These are phyloP conservation scores for Pichia sp. DNA, from an alignment of 1,139 yeast species.

Conservation along the genomic window DNA sequence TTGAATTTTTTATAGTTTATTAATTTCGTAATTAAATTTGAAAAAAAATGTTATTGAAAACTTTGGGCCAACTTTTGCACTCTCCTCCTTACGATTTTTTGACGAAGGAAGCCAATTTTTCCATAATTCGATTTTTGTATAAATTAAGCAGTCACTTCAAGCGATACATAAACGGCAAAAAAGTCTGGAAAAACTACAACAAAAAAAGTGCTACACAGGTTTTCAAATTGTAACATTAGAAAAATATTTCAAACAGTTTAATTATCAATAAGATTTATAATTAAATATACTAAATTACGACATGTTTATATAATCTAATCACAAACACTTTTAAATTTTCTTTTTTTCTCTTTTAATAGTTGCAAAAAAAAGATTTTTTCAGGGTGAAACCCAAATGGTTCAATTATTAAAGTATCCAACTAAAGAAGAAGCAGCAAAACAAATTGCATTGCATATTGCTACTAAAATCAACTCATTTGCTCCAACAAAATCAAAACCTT, in stretches of 20 bases:
- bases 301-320: background rate
- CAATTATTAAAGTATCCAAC: slow-evolving; percentile 8
- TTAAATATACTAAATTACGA: background rate
- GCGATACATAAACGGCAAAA: background rate
- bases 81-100: no score
- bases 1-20: background rate
- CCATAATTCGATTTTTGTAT: no score
- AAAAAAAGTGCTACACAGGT: no score
- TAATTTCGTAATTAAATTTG: background rate
- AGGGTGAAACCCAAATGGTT: background rate
- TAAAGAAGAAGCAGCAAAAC: slow-evolving; percentile 41
- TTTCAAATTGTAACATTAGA: background rate
- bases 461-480: slow-evolving; percentile 38
- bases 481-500: slow-evolving; percentile 46
- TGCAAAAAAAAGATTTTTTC: background rate
- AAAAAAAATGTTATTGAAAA: no score
- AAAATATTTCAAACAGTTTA: background rate
- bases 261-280: background rate
- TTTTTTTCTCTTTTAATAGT: background rate
- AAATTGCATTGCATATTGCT: slow-evolving; percentile 46
- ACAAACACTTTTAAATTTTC: background rate
- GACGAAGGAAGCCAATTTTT: no score
- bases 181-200: no score
- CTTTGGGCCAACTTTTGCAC: no score
- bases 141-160: background rate